These are phyloP conservation scores for Pseudogymnoascus pannorum DNA, from an alignment of 2,329 filamentous ascomycete species.

Conservation along the genomic window DNA sequence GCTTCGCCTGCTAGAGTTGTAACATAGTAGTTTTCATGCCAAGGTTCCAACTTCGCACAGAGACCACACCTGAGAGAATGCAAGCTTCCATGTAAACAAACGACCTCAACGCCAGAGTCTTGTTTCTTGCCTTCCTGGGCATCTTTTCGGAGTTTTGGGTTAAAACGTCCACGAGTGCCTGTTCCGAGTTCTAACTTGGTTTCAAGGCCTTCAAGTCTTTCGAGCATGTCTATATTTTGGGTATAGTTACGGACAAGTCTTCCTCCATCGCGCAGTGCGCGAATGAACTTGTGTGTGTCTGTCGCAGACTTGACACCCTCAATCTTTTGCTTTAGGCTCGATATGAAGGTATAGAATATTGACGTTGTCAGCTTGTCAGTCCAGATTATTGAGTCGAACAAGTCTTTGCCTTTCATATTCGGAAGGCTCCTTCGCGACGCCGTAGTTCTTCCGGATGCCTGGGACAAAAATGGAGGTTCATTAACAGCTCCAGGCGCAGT, in stretches of 20 bases:
- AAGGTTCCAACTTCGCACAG: constrained; percentile 49
- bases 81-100: constrained; percentile 67
- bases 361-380: constrained; percentile 59
- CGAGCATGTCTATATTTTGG: constrained; percentile 68
- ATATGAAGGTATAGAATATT: constrained; percentile 66
- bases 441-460: constrained; percentile 17
- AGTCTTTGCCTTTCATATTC: constrained; percentile 61
- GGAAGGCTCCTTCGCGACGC: constrained; percentile 34
- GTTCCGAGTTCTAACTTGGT: constrained; percentile 55
- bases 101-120: constrained; percentile 36
- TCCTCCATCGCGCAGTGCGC: constrained; percentile 56
- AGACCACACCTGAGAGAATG: constrained; percentile 56
- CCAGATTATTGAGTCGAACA: constrained; percentile 67
- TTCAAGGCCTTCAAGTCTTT: constrained; percentile 60
- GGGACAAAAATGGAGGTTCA: constrained; percentile 13
- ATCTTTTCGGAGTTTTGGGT: constrained; percentile 35
- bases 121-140: constrained; percentile 26
- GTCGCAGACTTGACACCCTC: constrained; percentile 53
- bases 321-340: constrained; percentile 57
- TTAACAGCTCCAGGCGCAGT: not conserved
- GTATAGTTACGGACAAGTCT: constrained; percentile 67
- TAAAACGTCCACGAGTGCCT: constrained; percentile 54
- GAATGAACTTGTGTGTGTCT: constrained; percentile 61
- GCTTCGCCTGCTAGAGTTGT: constrained; percentile 52
- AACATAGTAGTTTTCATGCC: constrained; percentile 43